A percentile compares a stretch with the other conserved stretches of the same genome.
These are phyloP conservation scores for Phytophthora quininea DNA, from an alignment of 352 stramenopile genomes.

Conservation along the genomic window DNA sequence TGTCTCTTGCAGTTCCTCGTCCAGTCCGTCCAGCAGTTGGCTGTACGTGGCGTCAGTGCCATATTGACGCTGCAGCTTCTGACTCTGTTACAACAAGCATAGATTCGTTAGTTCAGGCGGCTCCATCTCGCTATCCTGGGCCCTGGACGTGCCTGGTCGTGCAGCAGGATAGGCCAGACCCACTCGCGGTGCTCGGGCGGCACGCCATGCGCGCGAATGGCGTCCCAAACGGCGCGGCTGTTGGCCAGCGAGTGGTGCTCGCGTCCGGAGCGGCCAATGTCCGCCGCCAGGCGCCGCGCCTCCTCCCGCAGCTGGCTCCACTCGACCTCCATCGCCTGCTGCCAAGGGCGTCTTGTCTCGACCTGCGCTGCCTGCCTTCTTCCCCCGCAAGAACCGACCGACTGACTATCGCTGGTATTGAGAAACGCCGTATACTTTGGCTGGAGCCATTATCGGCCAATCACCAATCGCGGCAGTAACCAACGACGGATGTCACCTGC, in stretches of 20 bases:
- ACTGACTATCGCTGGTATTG: background rate
- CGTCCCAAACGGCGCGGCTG: constrained; percentile 47
- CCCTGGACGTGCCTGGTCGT: constrained; percentile 43
- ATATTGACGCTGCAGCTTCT: constrained; percentile 63
- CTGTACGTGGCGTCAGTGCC: constrained; percentile 54
- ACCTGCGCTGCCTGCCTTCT: background rate
- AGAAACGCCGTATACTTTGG: background rate
- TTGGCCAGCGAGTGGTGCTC: constrained; percentile 73
- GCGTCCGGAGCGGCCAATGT: constrained; percentile 65
- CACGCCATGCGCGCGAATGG: constrained; percentile 62
- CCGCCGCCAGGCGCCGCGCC: constrained; percentile 48
- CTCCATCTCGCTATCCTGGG: too few species aligned
- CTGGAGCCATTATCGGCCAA: background rate
- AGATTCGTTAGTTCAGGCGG: background rate
- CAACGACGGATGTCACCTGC: too few species aligned
- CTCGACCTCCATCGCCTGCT: constrained; percentile 43
- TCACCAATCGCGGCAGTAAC: too few species aligned
- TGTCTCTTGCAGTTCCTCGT: constrained; percentile 39
- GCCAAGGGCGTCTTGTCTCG: constrained; percentile 3
- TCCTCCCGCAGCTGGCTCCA: constrained; percentile 76
- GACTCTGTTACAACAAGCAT: constrained; percentile 34
- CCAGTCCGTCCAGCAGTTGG: constrained; percentile 50
- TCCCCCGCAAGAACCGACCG: background rate
- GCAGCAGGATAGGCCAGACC: constrained; percentile 78
- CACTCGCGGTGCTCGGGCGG: constrained; percentile 77